A percentile compares a stretch with the other conserved stretches of the same genome.
phyloP scores from a whole-genome alignment of 2,329 filamentous ascomycete species.

The Talaromyces sp. region DNA sequence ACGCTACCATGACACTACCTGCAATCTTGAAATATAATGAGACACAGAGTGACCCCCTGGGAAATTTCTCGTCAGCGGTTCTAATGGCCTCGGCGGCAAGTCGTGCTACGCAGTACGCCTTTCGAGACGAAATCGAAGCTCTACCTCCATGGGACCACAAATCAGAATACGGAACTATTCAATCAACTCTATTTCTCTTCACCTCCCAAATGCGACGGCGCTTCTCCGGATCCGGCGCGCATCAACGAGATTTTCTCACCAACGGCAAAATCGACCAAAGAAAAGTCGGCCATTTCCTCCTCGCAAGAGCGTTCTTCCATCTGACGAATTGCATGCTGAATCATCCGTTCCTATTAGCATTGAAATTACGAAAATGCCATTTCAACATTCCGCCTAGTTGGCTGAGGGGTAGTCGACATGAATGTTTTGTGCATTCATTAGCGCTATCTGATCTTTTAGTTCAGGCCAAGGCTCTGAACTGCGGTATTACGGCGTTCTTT shows the following conservation, averaged over 20 bases:
- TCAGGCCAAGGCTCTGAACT: slow-evolving; percentile 27
- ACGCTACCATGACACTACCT: neutral
- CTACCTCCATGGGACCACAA: neutral
- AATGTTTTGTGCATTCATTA: slow-evolving; percentile 22
- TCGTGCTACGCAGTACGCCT: neutral
- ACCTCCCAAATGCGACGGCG: neutral
- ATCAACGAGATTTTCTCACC: slow-evolving; percentile 17
- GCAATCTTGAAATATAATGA: neutral
- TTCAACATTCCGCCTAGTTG: neutral
- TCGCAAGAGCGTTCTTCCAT: slow-evolving; percentile 27
- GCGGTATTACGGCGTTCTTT: slow-evolving; percentile 27
- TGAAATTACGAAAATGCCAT: slow-evolving; percentile 17
- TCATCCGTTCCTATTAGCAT: slow-evolving; percentile 27
- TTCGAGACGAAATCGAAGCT: neutral
- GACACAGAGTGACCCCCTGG: neutral
- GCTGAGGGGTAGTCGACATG: neutral
- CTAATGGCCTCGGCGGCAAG: neutral
- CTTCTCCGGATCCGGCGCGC: neutral
- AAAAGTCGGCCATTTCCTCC: slow-evolving; percentile 24
- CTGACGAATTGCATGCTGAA: slow-evolving; percentile 27
- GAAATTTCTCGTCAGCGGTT: neutral
- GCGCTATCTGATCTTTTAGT: slow-evolving; percentile 26
- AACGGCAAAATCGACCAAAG: slow-evolving; percentile 11
- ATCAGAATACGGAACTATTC: neutral
- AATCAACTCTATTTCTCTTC: neutral